Conservation (phyloP, 2,329 filamentous ascomycete species). For the Penicillium glabrum region DNA sequence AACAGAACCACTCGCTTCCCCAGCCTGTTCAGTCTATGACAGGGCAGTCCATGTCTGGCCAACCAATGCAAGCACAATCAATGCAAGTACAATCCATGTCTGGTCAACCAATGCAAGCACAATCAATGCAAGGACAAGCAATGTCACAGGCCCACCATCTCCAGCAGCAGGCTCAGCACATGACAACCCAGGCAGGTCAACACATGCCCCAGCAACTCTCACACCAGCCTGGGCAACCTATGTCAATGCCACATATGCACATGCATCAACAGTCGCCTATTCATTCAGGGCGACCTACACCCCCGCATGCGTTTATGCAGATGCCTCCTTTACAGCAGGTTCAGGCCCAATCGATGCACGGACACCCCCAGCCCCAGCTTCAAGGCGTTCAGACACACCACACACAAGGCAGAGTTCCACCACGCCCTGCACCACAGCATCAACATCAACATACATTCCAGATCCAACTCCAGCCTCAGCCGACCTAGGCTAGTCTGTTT, state of each 20-base stretch:
- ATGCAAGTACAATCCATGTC: neutral
- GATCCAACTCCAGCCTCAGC: constrained; percentile 23
- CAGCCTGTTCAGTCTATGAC: constrained; percentile 7
- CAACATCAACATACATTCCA: constrained; percentile 28
- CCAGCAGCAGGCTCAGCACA: constrained; percentile 11
- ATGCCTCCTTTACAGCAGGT: constrained; percentile 24
- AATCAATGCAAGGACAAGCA: neutral
- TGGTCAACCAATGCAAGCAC: constrained; percentile 1
- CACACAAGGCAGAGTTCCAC: constrained; percentile 16
- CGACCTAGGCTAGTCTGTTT: constrained; percentile 7
- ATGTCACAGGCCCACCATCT: constrained; percentile 8
- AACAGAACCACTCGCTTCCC: constrained; percentile 14
- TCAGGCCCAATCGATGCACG: constrained; percentile 16
- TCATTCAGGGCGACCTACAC: constrained; percentile 13
- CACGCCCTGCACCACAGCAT: constrained; percentile 25
- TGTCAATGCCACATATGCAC: constrained; percentile 24
- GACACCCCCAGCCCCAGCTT: constrained; percentile 8
- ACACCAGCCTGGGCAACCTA: constrained; percentile 9
- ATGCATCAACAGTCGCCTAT: constrained; percentile 23
- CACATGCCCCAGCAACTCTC: constrained; percentile 13
- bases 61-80: neutral
- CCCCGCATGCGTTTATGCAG: constrained; percentile 22
- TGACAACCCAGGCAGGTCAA: constrained; percentile 8
- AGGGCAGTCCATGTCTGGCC: neutral
- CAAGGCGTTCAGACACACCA: constrained; percentile 11